Conservation (phyloP, 768 basidiomycete species). For the Hypsizygus marmoreus region DNA sequence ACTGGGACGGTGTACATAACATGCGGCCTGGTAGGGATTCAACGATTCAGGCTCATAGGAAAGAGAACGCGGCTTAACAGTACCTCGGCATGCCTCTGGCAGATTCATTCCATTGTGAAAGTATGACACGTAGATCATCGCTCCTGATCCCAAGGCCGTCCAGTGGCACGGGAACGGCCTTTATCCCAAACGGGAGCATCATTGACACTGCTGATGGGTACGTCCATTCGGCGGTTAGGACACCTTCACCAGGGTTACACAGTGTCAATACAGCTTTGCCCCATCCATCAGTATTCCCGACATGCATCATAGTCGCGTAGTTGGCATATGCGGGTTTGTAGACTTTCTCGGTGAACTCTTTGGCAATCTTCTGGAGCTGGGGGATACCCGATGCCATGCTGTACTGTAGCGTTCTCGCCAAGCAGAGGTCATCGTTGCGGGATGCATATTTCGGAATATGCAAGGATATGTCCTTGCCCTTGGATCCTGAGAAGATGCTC, state of each 20-base stretch:
- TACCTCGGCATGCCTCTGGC: constrained; percentile 59
- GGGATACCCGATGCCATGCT: constrained; percentile 53
- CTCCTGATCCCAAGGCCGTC: constrained; percentile 73
- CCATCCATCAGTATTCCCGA: constrained; percentile 78
- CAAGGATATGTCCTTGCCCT: constrained; percentile 48
- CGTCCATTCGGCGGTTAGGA: constrained; percentile 70
- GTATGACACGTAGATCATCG: constrained; percentile 55
- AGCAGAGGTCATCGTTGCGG: constrained; percentile 49
- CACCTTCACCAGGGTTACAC: constrained; percentile 63
- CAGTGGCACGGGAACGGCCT: constrained; percentile 59
- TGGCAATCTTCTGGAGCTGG: constrained; percentile 54
- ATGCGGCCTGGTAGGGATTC: constrained; percentile 55
- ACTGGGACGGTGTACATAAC: constrained; percentile 77
- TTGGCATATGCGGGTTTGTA: constrained; percentile 64
- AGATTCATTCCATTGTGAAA: constrained; percentile 67
- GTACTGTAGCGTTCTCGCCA: constrained; percentile 74
- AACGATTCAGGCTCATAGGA: not conserved
- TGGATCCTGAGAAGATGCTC: constrained; percentile 45
- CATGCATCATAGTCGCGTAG: constrained; percentile 56
- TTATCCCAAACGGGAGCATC: constrained; percentile 41
- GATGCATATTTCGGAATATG: constrained; percentile 63
- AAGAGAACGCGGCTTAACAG: constrained; percentile 6
- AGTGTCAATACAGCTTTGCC: constrained; percentile 57
- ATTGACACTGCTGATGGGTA: constrained; percentile 58
- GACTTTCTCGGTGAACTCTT: constrained; percentile 55